Evolutionary conservation across 176 grass and related monocot genomes (phyloP).

Genomic region (Tillandsia leiboldiana): DNA sequence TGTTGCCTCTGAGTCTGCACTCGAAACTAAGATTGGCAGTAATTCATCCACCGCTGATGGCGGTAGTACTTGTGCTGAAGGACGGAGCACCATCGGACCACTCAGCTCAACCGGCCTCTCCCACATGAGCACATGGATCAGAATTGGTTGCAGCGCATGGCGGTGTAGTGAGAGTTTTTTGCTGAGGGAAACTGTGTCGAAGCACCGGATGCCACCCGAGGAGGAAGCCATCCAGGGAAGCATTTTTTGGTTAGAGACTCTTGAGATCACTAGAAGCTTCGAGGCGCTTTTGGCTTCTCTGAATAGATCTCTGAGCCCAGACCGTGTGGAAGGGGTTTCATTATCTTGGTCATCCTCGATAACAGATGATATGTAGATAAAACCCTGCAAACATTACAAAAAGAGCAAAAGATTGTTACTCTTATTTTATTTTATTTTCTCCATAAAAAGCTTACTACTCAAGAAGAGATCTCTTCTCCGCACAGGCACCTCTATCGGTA

Average conservation of each 20-base stretch:
- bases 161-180: constrained; percentile 88
- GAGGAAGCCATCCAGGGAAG: constrained; percentile 87
- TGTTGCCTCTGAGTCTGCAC: constrained; percentile 21
- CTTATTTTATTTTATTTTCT: no score
- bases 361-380: constrained; percentile 80
- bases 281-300: constrained; percentile 48
- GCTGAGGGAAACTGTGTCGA: constrained; percentile 93
- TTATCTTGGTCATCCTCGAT: constrained; percentile 44
- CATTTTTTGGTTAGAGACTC: constrained; percentile 66
- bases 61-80: constrained; percentile 4
- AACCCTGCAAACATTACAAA: constrained; percentile 38
- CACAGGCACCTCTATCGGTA: no score
- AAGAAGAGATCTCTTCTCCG: no score
- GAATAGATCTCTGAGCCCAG: constrained; percentile 75
- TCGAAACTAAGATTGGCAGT: neutral
- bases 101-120: constrained; percentile 13
- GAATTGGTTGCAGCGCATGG: constrained; percentile 66
- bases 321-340: constrained; percentile 63
- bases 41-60: neutral
- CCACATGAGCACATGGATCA: constrained; percentile 87
- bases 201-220: constrained; percentile 73
- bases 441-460: no score
- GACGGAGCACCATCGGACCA: neutral
- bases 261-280: constrained; percentile 87
- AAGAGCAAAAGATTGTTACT: no score